A percentile compares a stretch with the other conserved stretches of the same genome.
These are phyloP conservation scores for Metschnikowia continentalis DNA, from an alignment of 805 yeast genomes.

Conservation along the genomic window DNA sequence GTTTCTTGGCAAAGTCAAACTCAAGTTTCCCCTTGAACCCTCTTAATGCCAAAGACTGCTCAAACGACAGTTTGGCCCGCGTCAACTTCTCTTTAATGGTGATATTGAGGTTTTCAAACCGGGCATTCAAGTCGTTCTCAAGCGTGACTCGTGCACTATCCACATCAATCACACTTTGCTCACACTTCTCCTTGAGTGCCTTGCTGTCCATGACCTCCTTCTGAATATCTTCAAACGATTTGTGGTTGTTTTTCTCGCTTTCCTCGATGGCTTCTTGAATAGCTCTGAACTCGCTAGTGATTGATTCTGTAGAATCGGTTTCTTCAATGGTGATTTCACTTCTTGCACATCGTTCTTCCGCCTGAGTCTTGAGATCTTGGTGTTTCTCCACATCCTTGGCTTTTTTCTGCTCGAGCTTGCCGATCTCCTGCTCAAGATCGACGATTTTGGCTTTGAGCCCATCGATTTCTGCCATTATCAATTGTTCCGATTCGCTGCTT, in stretches of 20 bases:
- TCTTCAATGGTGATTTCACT: conserved; percentile 41
- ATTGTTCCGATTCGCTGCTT: conserved; percentile 16
- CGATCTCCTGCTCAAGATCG: conserved; percentile 13
- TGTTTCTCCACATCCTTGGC: conserved; percentile 11
- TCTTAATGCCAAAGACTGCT: conserved; percentile 56
- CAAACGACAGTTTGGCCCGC: conserved; percentile 44
- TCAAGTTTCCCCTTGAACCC: conserved; percentile 70
- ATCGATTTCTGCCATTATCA: conserved; percentile 15
- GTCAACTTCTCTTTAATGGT: conserved; percentile 28
- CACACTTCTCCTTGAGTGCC: conserved; percentile 39
- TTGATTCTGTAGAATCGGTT: conserved; percentile 42
- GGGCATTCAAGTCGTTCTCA: conserved; percentile 26
- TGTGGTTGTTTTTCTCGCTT: conserved; percentile 52
- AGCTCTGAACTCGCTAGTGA: conserved; percentile 45
- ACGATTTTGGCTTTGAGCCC: conserved; percentile 24
- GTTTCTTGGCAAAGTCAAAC: conserved; percentile 52
- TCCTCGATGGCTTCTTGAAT: conserved; percentile 45
- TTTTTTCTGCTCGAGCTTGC: conserved; percentile 11
- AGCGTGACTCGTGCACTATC: conserved; percentile 23
- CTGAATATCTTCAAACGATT: conserved; percentile 53
- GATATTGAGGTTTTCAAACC: conserved; percentile 32
- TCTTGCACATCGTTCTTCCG: conserved; percentile 42
- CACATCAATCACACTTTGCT: conserved; percentile 34
- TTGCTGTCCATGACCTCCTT: conserved; percentile 43
- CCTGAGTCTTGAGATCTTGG: conserved; percentile 21